A percentile compares a stretch with the other conserved stretches of the same genome.
These are phyloP conservation scores for Jacaranda mimosifolia DNA, from an alignment of 257 asterid species.

Conservation along the genomic window DNA sequence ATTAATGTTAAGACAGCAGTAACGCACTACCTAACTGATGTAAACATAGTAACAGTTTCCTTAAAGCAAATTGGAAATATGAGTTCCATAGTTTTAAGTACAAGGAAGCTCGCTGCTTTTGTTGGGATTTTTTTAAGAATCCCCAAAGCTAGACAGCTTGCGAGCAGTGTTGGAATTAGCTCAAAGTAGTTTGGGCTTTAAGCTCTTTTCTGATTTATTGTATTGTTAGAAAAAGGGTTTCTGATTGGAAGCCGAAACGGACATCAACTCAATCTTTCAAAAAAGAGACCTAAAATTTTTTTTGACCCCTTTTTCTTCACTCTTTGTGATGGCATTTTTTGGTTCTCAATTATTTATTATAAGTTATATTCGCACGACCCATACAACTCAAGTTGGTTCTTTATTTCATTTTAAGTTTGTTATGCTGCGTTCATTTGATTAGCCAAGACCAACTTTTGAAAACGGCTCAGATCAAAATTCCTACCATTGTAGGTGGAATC, in stretches of 20 bases:
- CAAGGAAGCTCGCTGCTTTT: constrained; percentile 32
- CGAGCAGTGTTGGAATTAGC: constrained; percentile 55
- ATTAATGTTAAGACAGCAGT: constrained; percentile 54
- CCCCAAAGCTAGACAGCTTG: constrained; percentile 83
- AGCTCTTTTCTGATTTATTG: constrained; percentile 12
- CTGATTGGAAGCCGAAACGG: constrained; percentile 21
- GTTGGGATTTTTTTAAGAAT: constrained; percentile 49
- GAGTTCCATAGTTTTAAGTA: constrained; percentile 68
- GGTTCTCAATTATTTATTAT: constrained; percentile 28
- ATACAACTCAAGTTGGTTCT: no score
- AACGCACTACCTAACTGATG: constrained; percentile 33
- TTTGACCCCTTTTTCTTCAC: constrained; percentile 42
- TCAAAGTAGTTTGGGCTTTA: constrained; percentile 20
- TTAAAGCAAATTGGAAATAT: constrained; percentile 34
- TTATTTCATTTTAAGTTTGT: no score
- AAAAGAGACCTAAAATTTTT: constrained; percentile 37
- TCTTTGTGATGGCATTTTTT: not conserved
- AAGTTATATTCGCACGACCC: no score
- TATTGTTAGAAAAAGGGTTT: constrained; percentile 2
- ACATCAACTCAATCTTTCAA: constrained; percentile 46
- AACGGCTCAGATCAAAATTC: no score
- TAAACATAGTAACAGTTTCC: constrained; percentile 11
- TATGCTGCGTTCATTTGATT: no score
- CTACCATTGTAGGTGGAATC: no score
- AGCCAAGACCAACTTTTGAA: no score